Percentiles rank a stretch among this genome's conserved stretches.
These are phyloP conservation scores for Ophiorrhiza pumila DNA, from an alignment of 257 asterid genomes.

Conservation along the genomic window DNA sequence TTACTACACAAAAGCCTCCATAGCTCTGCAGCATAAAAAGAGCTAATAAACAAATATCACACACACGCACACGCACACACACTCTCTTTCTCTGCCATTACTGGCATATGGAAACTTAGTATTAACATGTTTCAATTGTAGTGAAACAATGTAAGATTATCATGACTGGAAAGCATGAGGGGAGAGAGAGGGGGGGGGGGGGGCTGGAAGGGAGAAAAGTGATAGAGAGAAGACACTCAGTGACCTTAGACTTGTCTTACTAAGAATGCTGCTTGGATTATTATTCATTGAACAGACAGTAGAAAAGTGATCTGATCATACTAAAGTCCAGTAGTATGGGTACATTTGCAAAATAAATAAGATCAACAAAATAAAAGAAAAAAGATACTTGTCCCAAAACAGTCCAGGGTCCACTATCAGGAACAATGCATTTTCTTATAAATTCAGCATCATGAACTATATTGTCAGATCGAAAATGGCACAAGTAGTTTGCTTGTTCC, in stretches of 20 bases:
- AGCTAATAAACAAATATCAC: not conserved
- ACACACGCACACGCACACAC: not conserved
- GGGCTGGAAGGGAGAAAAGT: no score
- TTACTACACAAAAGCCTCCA: constrained; percentile 94
- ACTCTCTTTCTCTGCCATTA: not conserved
- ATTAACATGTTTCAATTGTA: no score
- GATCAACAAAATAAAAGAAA: not conserved
- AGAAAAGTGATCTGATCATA: not conserved
- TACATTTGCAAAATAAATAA: not conserved
- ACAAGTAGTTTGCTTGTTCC: constrained; percentile 64
- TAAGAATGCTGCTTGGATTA: not conserved
- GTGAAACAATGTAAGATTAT: no score
- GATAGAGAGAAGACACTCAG: not conserved
- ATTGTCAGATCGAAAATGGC: constrained; percentile 87
- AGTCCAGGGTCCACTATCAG: constrained; percentile 81
- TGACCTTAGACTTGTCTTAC: not conserved
- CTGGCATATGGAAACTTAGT: no score
- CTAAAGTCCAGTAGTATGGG: not conserved
- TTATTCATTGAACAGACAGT: not conserved
- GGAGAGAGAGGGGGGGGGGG: no score
- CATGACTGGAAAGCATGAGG: no score
- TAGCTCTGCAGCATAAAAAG: constrained; percentile 63
- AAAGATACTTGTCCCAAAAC: constrained; percentile 76
- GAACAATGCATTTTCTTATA: constrained; percentile 72
- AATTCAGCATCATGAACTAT: constrained; percentile 89